phyloP scores from a whole-genome alignment of 2,329 filamentous ascomycete species.

The Aspergillaceae sp. region DNA sequence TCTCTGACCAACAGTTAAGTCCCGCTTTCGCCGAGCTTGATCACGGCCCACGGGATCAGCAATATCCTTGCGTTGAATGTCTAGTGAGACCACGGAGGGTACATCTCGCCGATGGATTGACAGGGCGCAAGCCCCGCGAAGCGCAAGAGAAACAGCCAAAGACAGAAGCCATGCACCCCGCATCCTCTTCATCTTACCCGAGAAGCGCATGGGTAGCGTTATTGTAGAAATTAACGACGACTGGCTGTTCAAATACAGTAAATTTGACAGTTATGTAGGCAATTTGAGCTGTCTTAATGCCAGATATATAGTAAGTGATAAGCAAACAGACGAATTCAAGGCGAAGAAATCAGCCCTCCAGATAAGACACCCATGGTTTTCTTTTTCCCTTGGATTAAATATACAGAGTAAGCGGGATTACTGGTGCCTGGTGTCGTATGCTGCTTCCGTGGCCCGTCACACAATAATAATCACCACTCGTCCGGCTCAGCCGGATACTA shows the following conservation, averaged over 20 bases:
- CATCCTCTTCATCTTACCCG: conserved; percentile 9
- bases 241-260: too few species aligned
- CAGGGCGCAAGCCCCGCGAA: conserved; percentile 14
- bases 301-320: neutral
- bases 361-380: neutral
- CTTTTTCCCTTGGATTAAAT: neutral
- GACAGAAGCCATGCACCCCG: conserved; percentile 11
- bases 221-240: too few species aligned
- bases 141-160: conserved; percentile 10
- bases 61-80: conserved; percentile 43
- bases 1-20: conserved; percentile 33
- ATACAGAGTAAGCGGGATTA: neutral
- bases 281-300: neutral
- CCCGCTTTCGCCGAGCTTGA: conserved; percentile 34
- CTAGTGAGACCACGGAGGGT: conserved; percentile 42
- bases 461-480: neutral
- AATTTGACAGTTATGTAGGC: too few species aligned
- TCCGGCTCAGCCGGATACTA: neutral
- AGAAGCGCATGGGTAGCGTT: too few species aligned
- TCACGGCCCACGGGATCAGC: conserved; percentile 41
- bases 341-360: neutral
- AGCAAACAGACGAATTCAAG: neutral
- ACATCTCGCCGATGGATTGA: conserved; percentile 23
- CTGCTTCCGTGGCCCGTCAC: neutral
- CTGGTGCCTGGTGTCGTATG: neutral